Evolutionary conservation across 1,284 basidiomycete genomes (phyloP).

Genomic region (Porogramme epimiltina): DNA sequence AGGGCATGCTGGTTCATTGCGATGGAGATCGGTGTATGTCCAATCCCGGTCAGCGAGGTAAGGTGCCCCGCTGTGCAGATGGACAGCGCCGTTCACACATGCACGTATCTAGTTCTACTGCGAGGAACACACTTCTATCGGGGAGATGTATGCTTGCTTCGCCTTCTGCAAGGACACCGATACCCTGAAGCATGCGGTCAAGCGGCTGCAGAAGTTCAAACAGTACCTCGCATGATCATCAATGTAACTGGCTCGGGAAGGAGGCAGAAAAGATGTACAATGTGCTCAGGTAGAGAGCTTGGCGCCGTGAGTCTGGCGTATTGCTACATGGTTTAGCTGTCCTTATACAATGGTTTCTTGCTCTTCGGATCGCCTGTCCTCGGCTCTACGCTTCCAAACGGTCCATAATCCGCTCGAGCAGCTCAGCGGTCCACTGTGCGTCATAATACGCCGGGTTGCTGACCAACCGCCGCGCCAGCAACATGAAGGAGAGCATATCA

Average conservation of each 20-base stretch:
- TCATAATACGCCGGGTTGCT: constrained; percentile 92
- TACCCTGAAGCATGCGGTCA: constrained; percentile 77
- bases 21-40: constrained; percentile 84
- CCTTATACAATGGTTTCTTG: constrained; percentile 3
- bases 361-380: no score
- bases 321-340: constrained; percentile 4
- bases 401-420: constrained; percentile 76
- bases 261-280: not conserved
- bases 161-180: constrained; percentile 93
- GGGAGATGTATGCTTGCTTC: constrained; percentile 86
- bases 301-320: not conserved
- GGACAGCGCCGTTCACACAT: constrained; percentile 3
- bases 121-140: constrained; percentile 80
- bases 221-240: constrained; percentile 59
- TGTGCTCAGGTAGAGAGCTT: not conserved
- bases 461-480: constrained; percentile 69
- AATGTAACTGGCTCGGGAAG: not conserved
- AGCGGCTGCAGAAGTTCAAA: constrained; percentile 74
- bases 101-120: constrained; percentile 76
- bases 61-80: constrained; percentile 25
- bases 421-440: constrained; percentile 46
- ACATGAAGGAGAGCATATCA: constrained; percentile 82
- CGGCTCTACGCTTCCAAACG: constrained; percentile 42
- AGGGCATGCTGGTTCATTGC: constrained; percentile 93
- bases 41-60: constrained; percentile 93